Evolutionary conservation across 2,329 filamentous ascomycete genomes (phyloP).

Genomic region (Stagonosporopsis tanaceti): DNA sequence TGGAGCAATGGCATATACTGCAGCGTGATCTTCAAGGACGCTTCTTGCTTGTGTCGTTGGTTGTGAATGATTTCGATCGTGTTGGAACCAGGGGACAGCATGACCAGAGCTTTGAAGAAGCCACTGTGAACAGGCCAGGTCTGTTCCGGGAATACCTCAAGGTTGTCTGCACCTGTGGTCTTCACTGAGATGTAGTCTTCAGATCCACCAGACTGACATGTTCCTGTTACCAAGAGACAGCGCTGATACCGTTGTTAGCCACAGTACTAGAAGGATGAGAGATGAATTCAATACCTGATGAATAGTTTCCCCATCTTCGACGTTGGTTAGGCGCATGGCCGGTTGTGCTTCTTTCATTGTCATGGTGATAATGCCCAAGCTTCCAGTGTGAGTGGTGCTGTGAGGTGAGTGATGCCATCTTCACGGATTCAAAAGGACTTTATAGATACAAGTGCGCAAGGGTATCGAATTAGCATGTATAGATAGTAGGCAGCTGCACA

Average conservation of each 20-base stretch:
- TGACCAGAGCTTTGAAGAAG: conserved; percentile 43
- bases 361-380: background rate
- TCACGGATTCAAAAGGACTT: background rate
- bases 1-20: conserved; percentile 43
- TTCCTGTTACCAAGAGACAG: conserved; percentile 42
- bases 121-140: conserved; percentile 47
- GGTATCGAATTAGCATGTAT: background rate
- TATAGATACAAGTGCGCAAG: background rate
- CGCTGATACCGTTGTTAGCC: conserved; percentile 24
- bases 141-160: conserved; percentile 36
- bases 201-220: conserved; percentile 22
- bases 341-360: background rate
- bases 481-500: conserved; percentile 4
- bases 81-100: conserved; percentile 40
- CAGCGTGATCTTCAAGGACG: conserved; percentile 24
- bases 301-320: conserved; percentile 39
- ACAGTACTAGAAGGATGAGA: too few species aligned
- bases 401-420: background rate
- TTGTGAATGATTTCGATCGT: conserved; percentile 30
- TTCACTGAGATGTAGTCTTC: conserved; percentile 34
- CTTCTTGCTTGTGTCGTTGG: conserved; percentile 27
- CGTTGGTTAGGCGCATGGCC: conserved; percentile 25
- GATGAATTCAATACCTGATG: conserved; percentile 27
- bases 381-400: background rate
- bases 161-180: conserved; percentile 25